Evolutionary conservation across 2,329 filamentous ascomycete genomes (phyloP), one percentile per base, ranked within the genome.

Genomic region (Penicillium griseofulvum): DNA sequence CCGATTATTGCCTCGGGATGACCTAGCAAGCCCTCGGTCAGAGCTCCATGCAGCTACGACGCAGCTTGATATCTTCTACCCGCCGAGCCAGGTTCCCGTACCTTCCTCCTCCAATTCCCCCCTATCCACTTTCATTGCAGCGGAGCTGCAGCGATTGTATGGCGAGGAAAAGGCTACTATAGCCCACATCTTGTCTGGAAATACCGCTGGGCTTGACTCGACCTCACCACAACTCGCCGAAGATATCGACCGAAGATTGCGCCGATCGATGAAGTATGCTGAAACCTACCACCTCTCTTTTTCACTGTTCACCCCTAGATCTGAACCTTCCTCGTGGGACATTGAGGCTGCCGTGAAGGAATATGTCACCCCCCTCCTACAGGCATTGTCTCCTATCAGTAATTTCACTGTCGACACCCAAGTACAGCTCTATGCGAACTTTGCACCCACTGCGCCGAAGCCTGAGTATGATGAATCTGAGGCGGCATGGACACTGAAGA

Each of bases 371-470:
- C 93, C 94, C 0, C 81, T 97, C 44, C 80, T 99, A 0, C 81
- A 89, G 41, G 86, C 91, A 26, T 83, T 97, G 28, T 83, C 86
- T 0, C 81, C 87, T 0, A 95, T 97, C 62, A 94, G 92, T 78
- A 93, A 95, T 71, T 97, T 99, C 68, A 96, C 92, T 14, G 87
- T 97, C 47, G 92, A 97, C 69, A 96, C 91, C 0, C 94, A 99
- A 74, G 89, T 99, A 3, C 94, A 99, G 74, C 82, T 97, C 0
- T 97, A 96, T 69, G 93, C 94, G 6, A 78, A 78, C 2, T 83
- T 87, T 58, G 84, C 86, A 1, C 83, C 84, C 0, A 86, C 83
- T 2, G 81, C 87, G 17, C 81, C 78, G 7, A 74, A 76, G 4
- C 85, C 85, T 0, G 76, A 81, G 44, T 84, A 79, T 55, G 79